These are phyloP conservation scores for Hypericum perforatum DNA, from an alignment of 345 rosid species.

Conservation along the genomic window DNA sequence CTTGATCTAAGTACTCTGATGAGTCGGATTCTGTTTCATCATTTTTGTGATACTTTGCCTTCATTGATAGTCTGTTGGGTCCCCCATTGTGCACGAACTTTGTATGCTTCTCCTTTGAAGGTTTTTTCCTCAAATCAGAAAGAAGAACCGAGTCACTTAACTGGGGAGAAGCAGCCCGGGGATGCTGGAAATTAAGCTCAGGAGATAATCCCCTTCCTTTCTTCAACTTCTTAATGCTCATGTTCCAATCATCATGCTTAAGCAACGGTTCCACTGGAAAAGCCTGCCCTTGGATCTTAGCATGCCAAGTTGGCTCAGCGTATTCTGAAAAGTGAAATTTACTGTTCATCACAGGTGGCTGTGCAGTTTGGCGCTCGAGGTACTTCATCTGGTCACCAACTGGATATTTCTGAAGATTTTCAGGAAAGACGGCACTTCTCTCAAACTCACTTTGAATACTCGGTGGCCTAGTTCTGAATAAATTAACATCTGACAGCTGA, in stretches of 20 bases:
- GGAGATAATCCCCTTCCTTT: constrained; percentile 44
- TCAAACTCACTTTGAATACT: constrained; percentile 22
- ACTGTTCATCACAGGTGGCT: constrained; percentile 37
- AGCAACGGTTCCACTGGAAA: constrained; percentile 41
- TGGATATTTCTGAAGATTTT: constrained; percentile 28
- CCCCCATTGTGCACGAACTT: constrained; percentile 43
- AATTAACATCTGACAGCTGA: constrained; percentile 27
- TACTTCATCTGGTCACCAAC: constrained; percentile 53
- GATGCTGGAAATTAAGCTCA: constrained; percentile 37
- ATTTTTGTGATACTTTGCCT: constrained; percentile 32
- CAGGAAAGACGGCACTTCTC: constrained; percentile 38
- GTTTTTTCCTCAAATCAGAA: constrained; percentile 46
- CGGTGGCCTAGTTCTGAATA: constrained; percentile 22
- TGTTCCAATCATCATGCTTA: constrained; percentile 47
- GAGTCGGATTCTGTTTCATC: constrained; percentile 91
- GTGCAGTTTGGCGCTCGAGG: constrained; percentile 30
- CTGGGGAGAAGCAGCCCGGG: constrained; percentile 42
- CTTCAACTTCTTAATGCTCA: constrained; percentile 60
- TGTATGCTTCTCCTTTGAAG: constrained; percentile 44
- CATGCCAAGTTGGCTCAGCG: constrained; percentile 39
- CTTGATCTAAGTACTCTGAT: constrained; percentile 49
- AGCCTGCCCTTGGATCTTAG: constrained; percentile 34
- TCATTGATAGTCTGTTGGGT: constrained; percentile 26
- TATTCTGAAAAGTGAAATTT: constrained; percentile 33
- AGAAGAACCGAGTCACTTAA: constrained; percentile 44